Percentiles rank a stretch among this genome's conserved stretches.
Evolutionary conservation across 768 basidiomycete genomes (phyloP).

Genomic region (Lyophyllum atratum): DNA sequence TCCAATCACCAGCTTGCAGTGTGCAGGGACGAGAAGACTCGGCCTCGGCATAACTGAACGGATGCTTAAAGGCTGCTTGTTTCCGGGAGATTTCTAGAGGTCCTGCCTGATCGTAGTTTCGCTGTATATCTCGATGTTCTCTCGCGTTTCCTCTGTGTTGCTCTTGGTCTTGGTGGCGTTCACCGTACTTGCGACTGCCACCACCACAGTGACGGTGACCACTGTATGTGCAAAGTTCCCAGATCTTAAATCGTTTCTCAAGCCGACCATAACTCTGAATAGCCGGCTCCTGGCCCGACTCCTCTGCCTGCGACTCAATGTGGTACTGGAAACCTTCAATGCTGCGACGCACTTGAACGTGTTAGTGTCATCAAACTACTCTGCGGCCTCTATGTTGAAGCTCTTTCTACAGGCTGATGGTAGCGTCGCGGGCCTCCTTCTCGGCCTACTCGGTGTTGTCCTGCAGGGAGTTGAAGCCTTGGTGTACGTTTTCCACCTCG

Average conservation of each 20-base stretch:
- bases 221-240: constrained; percentile 12
- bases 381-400: neutral
- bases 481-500: constrained; percentile 19
- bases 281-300: constrained; percentile 13
- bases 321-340: constrained; percentile 21
- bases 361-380: constrained; percentile 8
- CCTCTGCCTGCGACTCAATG: constrained; percentile 24
- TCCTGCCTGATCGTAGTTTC: neutral
- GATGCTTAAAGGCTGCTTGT: neutral
- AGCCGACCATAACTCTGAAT: neutral
- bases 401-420: constrained; percentile 20
- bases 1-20: neutral
- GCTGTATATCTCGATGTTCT: constrained; percentile 13
- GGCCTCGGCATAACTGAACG: neutral
- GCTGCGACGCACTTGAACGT: constrained; percentile 27
- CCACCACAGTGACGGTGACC: constrained; percentile 18
- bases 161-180: constrained; percentile 17
- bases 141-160: constrained; percentile 13
- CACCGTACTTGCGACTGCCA: constrained; percentile 22
- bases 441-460: constrained; percentile 25
- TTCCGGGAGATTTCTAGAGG: neutral
- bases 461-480: constrained; percentile 28
- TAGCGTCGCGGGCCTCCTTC: constrained; percentile 20
- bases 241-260: neutral
- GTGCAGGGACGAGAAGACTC: neutral